Percentiles rank a stretch among this genome's conserved stretches.
Conservation (phyloP, 176 grass and related monocot species). For the Oryza glaberrima region DNA sequence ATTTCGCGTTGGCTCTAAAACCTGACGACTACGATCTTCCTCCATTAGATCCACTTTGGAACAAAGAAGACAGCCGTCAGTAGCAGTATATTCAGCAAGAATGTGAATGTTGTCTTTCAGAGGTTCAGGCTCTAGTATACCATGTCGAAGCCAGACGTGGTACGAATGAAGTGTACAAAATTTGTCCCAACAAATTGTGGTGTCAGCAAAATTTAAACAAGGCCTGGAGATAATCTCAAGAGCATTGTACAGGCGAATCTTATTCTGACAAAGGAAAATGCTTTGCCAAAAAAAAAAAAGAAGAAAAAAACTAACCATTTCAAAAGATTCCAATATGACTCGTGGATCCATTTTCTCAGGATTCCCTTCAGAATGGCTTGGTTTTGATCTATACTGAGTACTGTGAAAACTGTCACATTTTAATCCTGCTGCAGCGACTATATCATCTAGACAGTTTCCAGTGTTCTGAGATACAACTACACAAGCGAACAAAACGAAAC, state of each 20-base stretch:
- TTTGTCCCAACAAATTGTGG: constrained; percentile 3
- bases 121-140: neutral
- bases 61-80: constrained; percentile 48
- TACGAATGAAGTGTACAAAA: constrained; percentile 49
- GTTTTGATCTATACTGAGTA: neutral
- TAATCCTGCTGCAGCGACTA: neutral
- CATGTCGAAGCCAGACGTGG: constrained; percentile 32
- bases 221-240: constrained; percentile 49
- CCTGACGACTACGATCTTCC: constrained; percentile 95
- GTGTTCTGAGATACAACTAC: neutral
- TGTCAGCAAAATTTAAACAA: constrained; percentile 39
- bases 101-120: constrained; percentile 30
- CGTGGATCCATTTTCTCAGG: constrained; percentile 27
- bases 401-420: constrained; percentile 2
- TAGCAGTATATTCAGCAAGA: constrained; percentile 34
- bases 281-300: constrained; percentile 23
- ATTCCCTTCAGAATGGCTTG: constrained; percentile 5
- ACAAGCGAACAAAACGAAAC: neutral
- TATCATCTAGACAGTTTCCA: neutral
- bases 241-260: constrained; percentile 53
- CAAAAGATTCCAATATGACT: neutral
- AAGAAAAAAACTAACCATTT: constrained; percentile 7
- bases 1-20: constrained; percentile 88
- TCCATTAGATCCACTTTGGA: constrained; percentile 67
- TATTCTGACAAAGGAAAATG: constrained; percentile 50